These are phyloP conservation scores for Madurella fahalii DNA, from an alignment of 2,329 filamentous ascomycete genomes.

Conservation along the genomic window DNA sequence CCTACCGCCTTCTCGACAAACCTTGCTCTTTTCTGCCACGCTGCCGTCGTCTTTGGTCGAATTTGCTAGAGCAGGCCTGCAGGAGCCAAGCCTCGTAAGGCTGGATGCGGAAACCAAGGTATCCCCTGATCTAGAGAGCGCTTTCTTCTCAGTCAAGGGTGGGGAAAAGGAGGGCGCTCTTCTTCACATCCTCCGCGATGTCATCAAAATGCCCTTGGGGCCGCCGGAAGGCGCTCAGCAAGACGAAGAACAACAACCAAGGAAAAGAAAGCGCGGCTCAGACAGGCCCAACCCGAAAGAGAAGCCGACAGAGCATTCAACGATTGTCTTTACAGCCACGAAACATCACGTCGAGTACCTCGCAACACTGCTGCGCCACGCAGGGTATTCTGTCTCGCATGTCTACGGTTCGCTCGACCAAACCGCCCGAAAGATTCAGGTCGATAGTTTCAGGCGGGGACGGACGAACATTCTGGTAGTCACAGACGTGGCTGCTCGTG, in stretches of 20 bases:
- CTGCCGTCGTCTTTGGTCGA: conserved; percentile 91
- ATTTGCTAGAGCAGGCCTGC: conserved; percentile 87
- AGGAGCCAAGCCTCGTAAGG: conserved; percentile 86
- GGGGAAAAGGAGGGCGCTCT: conserved; percentile 91
- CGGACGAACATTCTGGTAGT: conserved; percentile 88
- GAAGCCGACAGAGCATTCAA: conserved; percentile 83
- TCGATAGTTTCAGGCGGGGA: conserved; percentile 82
- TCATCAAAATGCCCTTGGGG: conserved; percentile 84
- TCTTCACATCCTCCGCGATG: conserved; percentile 80
- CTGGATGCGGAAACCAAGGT: conserved; percentile 94
- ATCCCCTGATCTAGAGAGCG: conserved; percentile 90
- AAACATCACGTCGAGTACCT: conserved; percentile 98
- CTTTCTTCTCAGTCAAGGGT: conserved; percentile 90
- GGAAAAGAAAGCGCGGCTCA: conserved; percentile 68
- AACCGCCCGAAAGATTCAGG: conserved; percentile 84
- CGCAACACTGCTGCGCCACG: conserved; percentile 68
- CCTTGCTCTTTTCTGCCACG: conserved; percentile 90
- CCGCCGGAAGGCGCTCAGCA: conserved; percentile 50
- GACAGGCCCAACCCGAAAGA: conserved; percentile 53
- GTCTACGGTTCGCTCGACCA: conserved; percentile 95
- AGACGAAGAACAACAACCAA: conserved; percentile 46
- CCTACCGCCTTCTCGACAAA: conserved; percentile 79
- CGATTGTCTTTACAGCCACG: conserved; percentile 89
- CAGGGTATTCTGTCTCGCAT: conserved; percentile 87
- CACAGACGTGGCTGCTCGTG: conserved; percentile 91